Evolutionary conservation across 164 flowering plant genomes (phyloP).

Genomic region (Amborella trichopoda): DNA sequence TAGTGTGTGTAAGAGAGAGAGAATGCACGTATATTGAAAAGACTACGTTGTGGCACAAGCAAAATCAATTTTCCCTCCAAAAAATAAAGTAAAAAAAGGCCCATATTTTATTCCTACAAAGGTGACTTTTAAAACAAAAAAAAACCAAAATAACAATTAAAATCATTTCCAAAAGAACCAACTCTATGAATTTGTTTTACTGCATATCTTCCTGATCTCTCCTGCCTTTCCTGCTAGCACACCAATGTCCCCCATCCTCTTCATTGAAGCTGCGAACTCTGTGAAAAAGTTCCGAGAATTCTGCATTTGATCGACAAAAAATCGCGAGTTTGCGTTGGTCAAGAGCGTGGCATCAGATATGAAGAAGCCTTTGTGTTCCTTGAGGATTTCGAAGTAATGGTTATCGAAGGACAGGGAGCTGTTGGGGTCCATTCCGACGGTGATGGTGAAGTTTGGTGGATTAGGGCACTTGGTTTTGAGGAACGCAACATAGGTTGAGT

Average conservation of each 20-base stretch:
- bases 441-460: conserved; percentile 15
- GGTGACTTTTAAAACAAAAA: too few relatives aligned
- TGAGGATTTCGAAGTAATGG: conserved; percentile 20
- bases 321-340: conserved; percentile 9
- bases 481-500: conserved; percentile 26
- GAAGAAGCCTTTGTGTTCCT: conserved; percentile 29
- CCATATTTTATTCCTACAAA: too few relatives aligned
- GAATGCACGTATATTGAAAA: too few relatives aligned
- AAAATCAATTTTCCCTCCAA: too few relatives aligned
- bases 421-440: conserved; percentile 40
- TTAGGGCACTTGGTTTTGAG: conserved; percentile 24
- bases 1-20: too few relatives aligned
- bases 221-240: conserved; percentile 20
- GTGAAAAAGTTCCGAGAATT: conserved; percentile 14
- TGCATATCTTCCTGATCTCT: conserved; percentile 23
- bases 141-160: too few relatives aligned
- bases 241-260: conserved; percentile 16
- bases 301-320: conserved; percentile 6
- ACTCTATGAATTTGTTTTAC: too few relatives aligned
- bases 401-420: conserved; percentile 27
- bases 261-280: conserved; percentile 16
- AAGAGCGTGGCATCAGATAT: conserved; percentile 48
- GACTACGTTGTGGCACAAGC: too few relatives aligned
- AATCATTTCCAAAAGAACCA: too few relatives aligned
- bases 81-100: too few relatives aligned